A percentile compares a stretch with the other conserved stretches of the same genome.
Conservation (phyloP, 495 filamentous ascomycete genomes). For the Podospora sp. region DNA sequence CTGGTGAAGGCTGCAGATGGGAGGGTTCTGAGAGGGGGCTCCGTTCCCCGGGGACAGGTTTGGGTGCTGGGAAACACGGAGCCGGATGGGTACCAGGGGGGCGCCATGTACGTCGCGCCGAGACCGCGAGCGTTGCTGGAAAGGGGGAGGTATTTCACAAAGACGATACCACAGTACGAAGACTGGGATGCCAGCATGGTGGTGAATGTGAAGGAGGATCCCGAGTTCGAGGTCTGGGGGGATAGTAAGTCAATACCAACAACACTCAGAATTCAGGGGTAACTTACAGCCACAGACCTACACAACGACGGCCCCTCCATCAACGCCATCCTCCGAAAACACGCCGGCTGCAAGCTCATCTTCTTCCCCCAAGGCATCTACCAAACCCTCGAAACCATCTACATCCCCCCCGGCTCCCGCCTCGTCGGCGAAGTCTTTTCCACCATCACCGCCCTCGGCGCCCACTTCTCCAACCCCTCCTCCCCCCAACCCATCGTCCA, state of each 20-base stretch:
- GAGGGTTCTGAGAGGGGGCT: conserved; percentile 18
- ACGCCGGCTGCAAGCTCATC: conserved; percentile 42
- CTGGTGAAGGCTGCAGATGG: conserved; percentile 29
- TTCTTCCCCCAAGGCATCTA: conserved; percentile 51
- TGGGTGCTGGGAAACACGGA: conserved; percentile 38
- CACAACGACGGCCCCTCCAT: conserved; percentile 45
- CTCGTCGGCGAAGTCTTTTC: conserved; percentile 48
- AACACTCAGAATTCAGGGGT: not conserved
- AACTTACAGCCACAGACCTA: conserved; percentile 22
- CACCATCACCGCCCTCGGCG: conserved; percentile 47
- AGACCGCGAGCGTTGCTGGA: conserved; percentile 33
- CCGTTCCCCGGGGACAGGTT: conserved; percentile 25
- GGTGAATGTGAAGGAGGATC: conserved; percentile 43
- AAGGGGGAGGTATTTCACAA: conserved; percentile 41
- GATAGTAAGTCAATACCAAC: conserved; percentile 26
- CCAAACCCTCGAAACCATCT: conserved; percentile 37
- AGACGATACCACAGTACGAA: conserved; percentile 41
- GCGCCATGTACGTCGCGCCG: conserved; percentile 31
- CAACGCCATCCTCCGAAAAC: conserved; percentile 36
- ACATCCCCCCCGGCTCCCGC: conserved; percentile 53
- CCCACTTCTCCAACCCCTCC: conserved; percentile 50
- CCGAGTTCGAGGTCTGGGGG: conserved; percentile 39
- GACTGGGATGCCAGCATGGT: conserved; percentile 38
- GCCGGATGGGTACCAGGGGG: conserved; percentile 36
- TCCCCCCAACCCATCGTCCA: conserved; percentile 70